Evolutionary conservation across 225 moss, liverwort and hornwort species (phyloP).

Genomic region (Polytrichum formosum): DNA sequence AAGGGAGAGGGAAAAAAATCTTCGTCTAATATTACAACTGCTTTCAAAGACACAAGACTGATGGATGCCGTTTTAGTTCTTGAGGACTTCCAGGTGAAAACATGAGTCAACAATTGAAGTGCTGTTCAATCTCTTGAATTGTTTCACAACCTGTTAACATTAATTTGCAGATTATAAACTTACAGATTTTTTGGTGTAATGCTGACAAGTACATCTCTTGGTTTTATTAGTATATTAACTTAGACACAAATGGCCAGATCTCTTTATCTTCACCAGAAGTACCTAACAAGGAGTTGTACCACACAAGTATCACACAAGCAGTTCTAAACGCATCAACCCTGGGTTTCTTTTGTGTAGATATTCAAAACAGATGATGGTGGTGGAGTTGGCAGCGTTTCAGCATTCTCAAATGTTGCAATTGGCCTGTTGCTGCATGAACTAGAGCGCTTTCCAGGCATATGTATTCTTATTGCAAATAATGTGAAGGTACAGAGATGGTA

Average conservation of each 20-base stretch:
- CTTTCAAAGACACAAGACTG: constrained; percentile 55
- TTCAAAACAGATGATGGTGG: constrained; percentile 44
- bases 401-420: constrained; percentile 60
- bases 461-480: constrained; percentile 64
- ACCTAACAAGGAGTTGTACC: too few species aligned
- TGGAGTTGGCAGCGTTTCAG: constrained; percentile 52
- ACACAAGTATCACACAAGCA: too few species aligned
- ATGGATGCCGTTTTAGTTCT: constrained; percentile 70
- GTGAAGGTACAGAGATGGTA: constrained; percentile 27
- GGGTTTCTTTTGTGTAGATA: constrained; percentile 29
- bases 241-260: too few species aligned
- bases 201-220: too few species aligned
- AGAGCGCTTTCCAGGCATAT: constrained; percentile 61
- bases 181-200: too few species aligned
- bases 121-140: too few species aligned
- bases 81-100: constrained; percentile 59
- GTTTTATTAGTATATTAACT: too few species aligned
- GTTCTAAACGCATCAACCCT: too few species aligned
- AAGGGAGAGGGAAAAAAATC: constrained; percentile 45
- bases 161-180: too few species aligned
- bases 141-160: too few species aligned
- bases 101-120: too few species aligned
- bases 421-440: constrained; percentile 60
- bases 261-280: too few species aligned
- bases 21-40: constrained; percentile 55